These are phyloP conservation scores for Lactarius trivialis DNA, from an alignment of 768 basidiomycete species.

Conservation along the genomic window DNA sequence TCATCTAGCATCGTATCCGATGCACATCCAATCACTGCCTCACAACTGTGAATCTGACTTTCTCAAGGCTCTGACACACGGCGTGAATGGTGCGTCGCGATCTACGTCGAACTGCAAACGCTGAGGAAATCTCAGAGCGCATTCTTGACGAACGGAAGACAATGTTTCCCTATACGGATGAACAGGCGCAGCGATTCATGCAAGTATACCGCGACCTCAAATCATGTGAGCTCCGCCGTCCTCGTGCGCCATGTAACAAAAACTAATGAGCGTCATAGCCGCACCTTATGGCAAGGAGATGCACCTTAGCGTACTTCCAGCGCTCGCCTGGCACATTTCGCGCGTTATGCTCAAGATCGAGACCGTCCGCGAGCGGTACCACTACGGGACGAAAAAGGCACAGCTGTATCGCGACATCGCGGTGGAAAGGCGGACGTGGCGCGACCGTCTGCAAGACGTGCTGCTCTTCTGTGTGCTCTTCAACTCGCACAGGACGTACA, in stretches of 20 bases:
- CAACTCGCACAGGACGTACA: constrained; percentile 10
- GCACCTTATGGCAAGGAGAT: background rate
- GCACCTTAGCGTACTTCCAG: background rate
- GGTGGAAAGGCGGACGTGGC: constrained; percentile 1
- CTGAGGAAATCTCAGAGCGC: background rate
- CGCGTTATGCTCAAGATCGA: constrained; percentile 14
- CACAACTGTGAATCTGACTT: constrained; percentile 1
- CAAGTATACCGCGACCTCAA: constrained; percentile 13
- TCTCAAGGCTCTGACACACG: constrained; percentile 11
- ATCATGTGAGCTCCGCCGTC: background rate
- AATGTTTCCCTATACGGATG: constrained; percentile 10
- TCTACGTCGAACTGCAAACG: background rate
- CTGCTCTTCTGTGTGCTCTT: constrained; percentile 10
- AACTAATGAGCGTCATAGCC: background rate
- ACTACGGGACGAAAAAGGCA: constrained; percentile 8
- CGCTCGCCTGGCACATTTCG: constrained; percentile 14
- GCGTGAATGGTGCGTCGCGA: background rate
- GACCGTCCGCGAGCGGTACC: constrained; percentile 3
- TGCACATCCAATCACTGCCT: constrained; percentile 5
- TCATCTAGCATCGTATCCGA: constrained; percentile 6
- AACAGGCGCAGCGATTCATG: constrained; percentile 14
- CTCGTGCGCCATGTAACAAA: background rate
- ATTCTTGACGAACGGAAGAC: constrained; percentile 14
- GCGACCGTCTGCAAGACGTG: background rate
- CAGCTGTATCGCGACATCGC: constrained; percentile 13